Evolutionary conservation across 2,329 filamentous ascomycete species (phyloP), one percentile per base, ranked within the genome.

Genomic region (Elsinoe ampelina): DNA sequence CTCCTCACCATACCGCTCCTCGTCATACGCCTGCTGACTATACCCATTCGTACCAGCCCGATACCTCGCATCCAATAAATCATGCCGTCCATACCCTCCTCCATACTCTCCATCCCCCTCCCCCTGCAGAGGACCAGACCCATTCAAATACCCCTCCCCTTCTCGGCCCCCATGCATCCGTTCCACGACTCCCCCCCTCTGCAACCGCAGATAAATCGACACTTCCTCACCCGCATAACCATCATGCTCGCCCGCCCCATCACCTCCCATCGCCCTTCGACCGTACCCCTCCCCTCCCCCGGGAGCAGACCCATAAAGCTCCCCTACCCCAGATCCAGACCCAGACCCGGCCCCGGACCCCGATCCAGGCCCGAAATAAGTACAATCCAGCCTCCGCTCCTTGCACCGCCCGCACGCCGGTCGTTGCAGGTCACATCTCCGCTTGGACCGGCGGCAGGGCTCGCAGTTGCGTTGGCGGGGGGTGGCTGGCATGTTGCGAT

Each of bases 381-480:
- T n/a, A 20, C 48, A 52, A 38, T 52, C 48, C 5, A 52, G 35
- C 20, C 35, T 20, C 12, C 48, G 15, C 32, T 52, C 48, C n/a
- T 34, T 13, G n/a, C 48, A 52, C 11, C 48, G 48, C n/a, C 26
- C 26, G 19, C 48, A 52, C 17, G 34, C 32, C 8, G 48, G 48
- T 11, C 48, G 48, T 26, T 52, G 48, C 3, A 52, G 34, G 48
- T 52, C 48, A 34, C 48, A 52, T 3, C 48, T 30, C 10, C 48
- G 48, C 34, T 52, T 52, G 34, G 48, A 52, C 2, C 48, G 32
- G 10, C 48, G 48, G 17, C 48, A 52, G 32, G 48, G 26, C 20
- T 52, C 48, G 48, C 48, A 52, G 48, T 52, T 52, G 26, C 32
- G 26, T 39, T 52, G 48, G 34, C 48, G 48, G 26, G 32, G 48